Evolutionary conservation across 495 filamentous ascomycete genomes (phyloP), one percentile per base, ranked within the genome.

Genomic region (Xylaria bambusicola): DNA sequence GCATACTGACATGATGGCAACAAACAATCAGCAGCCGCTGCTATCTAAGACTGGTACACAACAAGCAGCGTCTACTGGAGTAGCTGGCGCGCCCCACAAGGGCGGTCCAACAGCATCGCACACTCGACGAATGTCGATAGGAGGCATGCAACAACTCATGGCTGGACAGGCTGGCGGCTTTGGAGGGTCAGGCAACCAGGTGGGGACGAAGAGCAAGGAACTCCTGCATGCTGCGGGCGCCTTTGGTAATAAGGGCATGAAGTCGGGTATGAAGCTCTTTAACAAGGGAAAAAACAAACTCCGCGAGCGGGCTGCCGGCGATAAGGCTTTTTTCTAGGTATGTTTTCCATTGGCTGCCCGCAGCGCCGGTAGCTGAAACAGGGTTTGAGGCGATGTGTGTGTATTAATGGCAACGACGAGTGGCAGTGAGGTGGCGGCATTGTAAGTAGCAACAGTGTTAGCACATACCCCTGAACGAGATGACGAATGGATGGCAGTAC

Each of bases 211-310:
- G 75, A 86, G 92, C 64, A 97, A 96, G 69, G 91, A 94, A 53
- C 72, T 96, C 3, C 76, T 97, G 58, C 89, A 93, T 62, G 85
- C 85, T 3, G 92, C 92, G 36, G 89, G 89, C 26, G 63, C 63
- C 12, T 71, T 71, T 33, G 68, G 68, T 42, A 71, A 71, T 51
- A 71, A 71, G 57, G 68, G 68, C 26, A 47, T 71, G 56, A 88
- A 88, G 64, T 88, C 90, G 21, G 90, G 92, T 12, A 95, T 94
- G 75, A 92, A 91, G 29, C 70, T 96, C 51, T 87, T 97, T 71
- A 88, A 86, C 58, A 94, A 93, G 68, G 91, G 92, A 36, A 89
- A 86, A 72, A 94, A 82, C 73, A 92, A 89, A 71, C 84, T 94
- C 68, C 83, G 84, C 56, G 80, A 69, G 61, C 51, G 67, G 41